Evolutionary conservation across 148 eudicot genomes (phyloP).

Genomic region (Euryodendron excelsum): DNA sequence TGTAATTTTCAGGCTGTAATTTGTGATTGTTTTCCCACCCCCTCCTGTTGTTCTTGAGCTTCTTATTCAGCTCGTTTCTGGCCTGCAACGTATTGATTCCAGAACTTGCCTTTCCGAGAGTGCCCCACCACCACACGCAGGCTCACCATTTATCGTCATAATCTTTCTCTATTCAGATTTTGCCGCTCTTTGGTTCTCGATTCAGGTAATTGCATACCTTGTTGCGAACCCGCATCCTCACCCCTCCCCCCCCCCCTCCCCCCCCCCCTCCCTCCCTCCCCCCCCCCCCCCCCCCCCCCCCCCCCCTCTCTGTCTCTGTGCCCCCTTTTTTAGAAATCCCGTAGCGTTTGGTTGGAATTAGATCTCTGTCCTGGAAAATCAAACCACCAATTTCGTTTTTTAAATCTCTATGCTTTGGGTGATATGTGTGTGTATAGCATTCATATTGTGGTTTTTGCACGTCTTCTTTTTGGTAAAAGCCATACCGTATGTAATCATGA

Average conservation of each 20-base stretch:
- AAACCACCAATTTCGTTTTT: neutral
- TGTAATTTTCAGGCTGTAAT: neutral
- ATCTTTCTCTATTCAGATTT: neutral
- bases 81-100: neutral
- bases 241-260: too few species aligned
- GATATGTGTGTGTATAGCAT: neutral
- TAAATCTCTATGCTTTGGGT: neutral
- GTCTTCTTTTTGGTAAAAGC: neutral
- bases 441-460: neutral
- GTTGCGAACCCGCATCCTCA: too few species aligned
- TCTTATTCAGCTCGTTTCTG: neutral
- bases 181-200: too few species aligned
- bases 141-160: too few species aligned
- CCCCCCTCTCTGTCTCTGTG: too few species aligned
- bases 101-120: neutral
- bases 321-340: too few species aligned
- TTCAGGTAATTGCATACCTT: conserved; percentile 5
- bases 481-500: neutral
- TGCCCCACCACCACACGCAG: too few species aligned
- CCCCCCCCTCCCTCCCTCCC: too few species aligned
- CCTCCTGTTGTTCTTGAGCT: neutral
- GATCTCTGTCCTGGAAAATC: too few species aligned
- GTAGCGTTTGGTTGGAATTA: neutral
- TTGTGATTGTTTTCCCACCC: neutral
- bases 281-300: too few species aligned